A percentile compares a stretch with the other conserved stretches of the same genome.
These are phyloP conservation scores for Cephaloascus fragrans DNA, from an alignment of 805 yeast genomes.

Conservation along the genomic window DNA sequence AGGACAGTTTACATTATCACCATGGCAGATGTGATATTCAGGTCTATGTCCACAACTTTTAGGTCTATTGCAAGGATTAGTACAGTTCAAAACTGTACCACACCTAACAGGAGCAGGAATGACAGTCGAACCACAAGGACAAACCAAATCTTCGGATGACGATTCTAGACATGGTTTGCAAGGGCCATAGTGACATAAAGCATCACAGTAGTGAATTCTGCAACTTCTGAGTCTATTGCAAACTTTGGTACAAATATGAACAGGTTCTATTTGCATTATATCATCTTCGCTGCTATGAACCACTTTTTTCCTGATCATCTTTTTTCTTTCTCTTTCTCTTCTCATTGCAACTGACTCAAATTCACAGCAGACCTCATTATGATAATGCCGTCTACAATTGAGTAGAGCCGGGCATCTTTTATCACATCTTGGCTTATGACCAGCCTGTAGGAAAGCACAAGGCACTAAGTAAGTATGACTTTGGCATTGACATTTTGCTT, in stretches of 20 bases:
- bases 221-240: conserved; percentile 60
- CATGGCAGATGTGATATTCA: conserved; percentile 70
- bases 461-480: conserved; percentile 48
- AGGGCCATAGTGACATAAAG: conserved; percentile 70
- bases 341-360: conserved; percentile 51
- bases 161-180: conserved; percentile 78
- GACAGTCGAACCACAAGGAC: conserved; percentile 74
- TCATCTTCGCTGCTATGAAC: conserved; percentile 33
- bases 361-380: conserved; percentile 59
- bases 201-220: conserved; percentile 52
- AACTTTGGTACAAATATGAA: conserved; percentile 59
- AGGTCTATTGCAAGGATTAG: conserved; percentile 50
- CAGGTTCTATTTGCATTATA: conserved; percentile 54
- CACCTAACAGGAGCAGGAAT: conserved; percentile 79
- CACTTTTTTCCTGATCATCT: conserved; percentile 36
- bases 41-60: conserved; percentile 62
- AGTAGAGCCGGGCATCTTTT: conserved; percentile 66
- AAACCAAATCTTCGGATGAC: conserved; percentile 65
- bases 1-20: conserved; percentile 56
- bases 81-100: conserved; percentile 60
- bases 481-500: conserved; percentile 54
- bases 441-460: conserved; percentile 46
- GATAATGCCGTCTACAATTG: conserved; percentile 77
- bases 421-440: conserved; percentile 49
- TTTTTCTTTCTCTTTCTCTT: conserved; percentile 44